phyloP scores from a whole-genome alignment of 2,329 filamentous ascomycete species.

The Cytospora paraplurivora region DNA sequence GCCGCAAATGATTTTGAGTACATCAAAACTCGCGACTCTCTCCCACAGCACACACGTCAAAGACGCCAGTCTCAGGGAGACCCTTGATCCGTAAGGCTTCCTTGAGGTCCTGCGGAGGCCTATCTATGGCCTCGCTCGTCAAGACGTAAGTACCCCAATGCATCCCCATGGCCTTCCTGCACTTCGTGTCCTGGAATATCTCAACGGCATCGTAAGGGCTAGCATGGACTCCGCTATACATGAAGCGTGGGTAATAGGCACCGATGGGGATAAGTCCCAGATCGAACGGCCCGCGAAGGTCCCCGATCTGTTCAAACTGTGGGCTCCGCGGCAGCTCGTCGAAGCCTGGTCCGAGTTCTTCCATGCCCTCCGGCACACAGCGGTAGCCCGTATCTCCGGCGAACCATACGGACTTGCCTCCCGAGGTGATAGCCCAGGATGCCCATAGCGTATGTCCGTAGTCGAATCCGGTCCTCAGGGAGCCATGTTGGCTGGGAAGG shows the following conservation, averaged over 20 bases:
- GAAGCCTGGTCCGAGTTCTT: constrained; percentile 8
- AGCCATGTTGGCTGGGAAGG: constrained; percentile 4
- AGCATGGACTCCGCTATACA: constrained; percentile 68
- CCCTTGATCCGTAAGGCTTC: constrained; percentile 60
- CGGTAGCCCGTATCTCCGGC: constrained; percentile 19
- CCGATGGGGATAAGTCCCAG: constrained; percentile 72
- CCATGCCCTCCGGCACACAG: constrained; percentile 9
- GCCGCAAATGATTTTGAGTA: not conserved
- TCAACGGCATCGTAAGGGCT: constrained; percentile 69
- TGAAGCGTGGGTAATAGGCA: constrained; percentile 59
- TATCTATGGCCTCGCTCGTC: constrained; percentile 61
- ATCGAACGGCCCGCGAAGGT: constrained; percentile 67
- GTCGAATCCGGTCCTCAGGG: constrained; percentile 3
- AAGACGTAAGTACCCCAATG: constrained; percentile 60
- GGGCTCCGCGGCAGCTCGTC: constrained; percentile 56
- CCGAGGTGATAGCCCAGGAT: constrained; percentile 9
- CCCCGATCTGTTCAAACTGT: constrained; percentile 67
- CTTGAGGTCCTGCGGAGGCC: constrained; percentile 63
- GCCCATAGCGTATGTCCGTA: constrained; percentile 7
- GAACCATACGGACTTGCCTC: constrained; percentile 10
- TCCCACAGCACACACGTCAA: constrained; percentile 67
- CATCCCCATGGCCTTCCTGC: constrained; percentile 64
- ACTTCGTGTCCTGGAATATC: constrained; percentile 69
- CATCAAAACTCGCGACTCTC: constrained; percentile 44
- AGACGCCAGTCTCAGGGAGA: constrained; percentile 56